Evolutionary conservation across 306 rosid genomes (phyloP).

Genomic region (Prunus mira): DNA sequence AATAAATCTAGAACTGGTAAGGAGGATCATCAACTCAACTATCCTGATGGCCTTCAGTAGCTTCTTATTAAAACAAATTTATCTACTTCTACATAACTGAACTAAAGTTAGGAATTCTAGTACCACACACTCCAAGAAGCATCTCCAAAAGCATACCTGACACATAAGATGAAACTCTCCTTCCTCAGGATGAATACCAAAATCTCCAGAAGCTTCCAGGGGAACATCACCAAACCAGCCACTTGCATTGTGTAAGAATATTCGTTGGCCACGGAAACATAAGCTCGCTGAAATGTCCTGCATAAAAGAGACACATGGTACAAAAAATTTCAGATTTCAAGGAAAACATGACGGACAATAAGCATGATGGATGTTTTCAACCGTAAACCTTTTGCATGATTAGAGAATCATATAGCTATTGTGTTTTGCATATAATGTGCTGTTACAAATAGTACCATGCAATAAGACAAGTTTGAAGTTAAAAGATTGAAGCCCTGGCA

Average conservation of each 20-base stretch:
- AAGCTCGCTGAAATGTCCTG: constrained; percentile 75
- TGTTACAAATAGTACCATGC: not conserved
- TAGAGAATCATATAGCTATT: not conserved
- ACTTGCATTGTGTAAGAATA: constrained; percentile 82
- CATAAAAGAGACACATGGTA: constrained; percentile 28
- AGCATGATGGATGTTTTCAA: not conserved
- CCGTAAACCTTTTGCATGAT: constrained; percentile 1
- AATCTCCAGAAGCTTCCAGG: constrained; percentile 93
- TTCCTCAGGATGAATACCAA: constrained; percentile 92
- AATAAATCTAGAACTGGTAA: not conserved
- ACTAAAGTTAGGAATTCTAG: not conserved
- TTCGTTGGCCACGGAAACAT: constrained; percentile 90
- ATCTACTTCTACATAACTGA: not conserved
- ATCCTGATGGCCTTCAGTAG: not conserved
- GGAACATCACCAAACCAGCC: constrained; percentile 95
- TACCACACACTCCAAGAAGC: not conserved
- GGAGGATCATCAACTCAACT: not conserved
- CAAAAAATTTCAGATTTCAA: constrained; percentile 3
- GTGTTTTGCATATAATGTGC: not conserved
- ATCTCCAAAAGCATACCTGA: constrained; percentile 51
- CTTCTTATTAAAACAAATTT: not conserved
- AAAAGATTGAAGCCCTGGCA: not conserved
- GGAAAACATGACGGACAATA: not conserved
- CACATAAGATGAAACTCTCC: constrained; percentile 95
- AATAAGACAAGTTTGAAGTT: not conserved